Evolutionary conservation across 805 yeast genomes (phyloP), one percentile per base, ranked within the genome.

Genomic region (Zygosaccharomyces kombuchaensis): DNA sequence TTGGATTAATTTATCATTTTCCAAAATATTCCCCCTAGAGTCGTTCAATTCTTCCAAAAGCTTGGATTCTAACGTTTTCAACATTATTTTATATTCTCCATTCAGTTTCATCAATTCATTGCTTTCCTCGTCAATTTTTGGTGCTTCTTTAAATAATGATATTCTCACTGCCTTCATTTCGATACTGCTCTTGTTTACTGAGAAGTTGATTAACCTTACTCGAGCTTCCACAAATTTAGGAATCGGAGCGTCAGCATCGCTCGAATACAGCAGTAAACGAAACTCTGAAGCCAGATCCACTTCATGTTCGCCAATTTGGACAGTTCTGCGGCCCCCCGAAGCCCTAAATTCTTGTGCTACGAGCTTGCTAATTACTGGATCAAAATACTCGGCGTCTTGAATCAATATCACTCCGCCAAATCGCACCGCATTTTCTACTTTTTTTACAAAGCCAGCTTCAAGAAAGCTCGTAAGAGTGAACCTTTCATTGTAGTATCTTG

Each of bases 381-480:
- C 91, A 57, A 77, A 81, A 52, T 74, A 68, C 57, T 91, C 97
- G 3, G 90, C 89, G 65, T 91, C 91, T 53, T 79, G 79, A 13
- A 91, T 73, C 10, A 90, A 58, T 6, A 91, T 68, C 0, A 77
- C 56, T 2, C 87, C 88, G 4, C 98, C 97, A 71, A 90, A 90
- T 52, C 93, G 70, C 22, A 90, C 60, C 0, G 95, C 83, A 56
- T 87, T 84, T 59, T 89, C 96, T 12, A 91, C 58, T 35, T 79
- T 84, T 52, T 80, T 82, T 2, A 76, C 60, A 59, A 82, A 86
- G 0, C 83, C 77, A 4, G 72, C 76, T 55, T 85, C 88, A 36
- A 84, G 63, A 57, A 91, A 87, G 55, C 95, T 85, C 0, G 95
- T 78, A 0, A 80, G 59, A 2, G 74, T 65, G 5, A 81, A 55